These are phyloP conservation scores for Telfairia occidentalis DNA, from an alignment of 331 rosid genomes.

Conservation along the genomic window DNA sequence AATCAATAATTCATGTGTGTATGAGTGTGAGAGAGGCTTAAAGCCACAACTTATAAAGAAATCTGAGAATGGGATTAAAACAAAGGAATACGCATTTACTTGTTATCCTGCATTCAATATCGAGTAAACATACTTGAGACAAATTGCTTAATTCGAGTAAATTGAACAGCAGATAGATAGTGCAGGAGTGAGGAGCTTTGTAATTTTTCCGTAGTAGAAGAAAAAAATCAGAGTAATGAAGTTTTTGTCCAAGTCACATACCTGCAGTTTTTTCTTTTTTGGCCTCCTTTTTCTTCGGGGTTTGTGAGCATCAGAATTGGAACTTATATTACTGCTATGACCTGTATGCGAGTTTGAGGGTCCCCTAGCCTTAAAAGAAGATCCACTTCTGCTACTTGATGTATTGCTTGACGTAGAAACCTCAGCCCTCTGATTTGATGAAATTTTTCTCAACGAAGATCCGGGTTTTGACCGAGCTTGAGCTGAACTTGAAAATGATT, in stretches of 20 bases:
- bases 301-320: slow-evolving; percentile 96
- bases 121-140: too few species aligned
- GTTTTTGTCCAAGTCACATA: slow-evolving; percentile 10
- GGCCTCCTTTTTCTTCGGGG: slow-evolving; percentile 92
- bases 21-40: background rate
- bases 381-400: slow-evolving; percentile 55
- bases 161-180: background rate
- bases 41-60: background rate
- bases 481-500: slow-evolving; percentile 24
- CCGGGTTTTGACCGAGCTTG: slow-evolving; percentile 45
- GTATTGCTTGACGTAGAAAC: slow-evolving; percentile 58
- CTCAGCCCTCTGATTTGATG: slow-evolving; percentile 34
- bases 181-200: background rate
- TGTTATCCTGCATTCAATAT: background rate
- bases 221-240: background rate
- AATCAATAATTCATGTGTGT: background rate
- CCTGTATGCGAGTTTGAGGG: slow-evolving; percentile 62
- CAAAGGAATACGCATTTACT: background rate
- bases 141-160: background rate
- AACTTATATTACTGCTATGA: slow-evolving; percentile 81
- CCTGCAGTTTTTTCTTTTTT: slow-evolving; percentile 86
- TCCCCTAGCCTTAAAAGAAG: slow-evolving; percentile 46
- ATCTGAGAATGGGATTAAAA: background rate
- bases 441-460: slow-evolving; percentile 68
- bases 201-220: background rate